Percentiles rank a stretch among this genome's conserved stretches.
These are phyloP conservation scores for Mallotus nudiflorus DNA, from an alignment of 345 rosid genomes.

Conservation along the genomic window DNA sequence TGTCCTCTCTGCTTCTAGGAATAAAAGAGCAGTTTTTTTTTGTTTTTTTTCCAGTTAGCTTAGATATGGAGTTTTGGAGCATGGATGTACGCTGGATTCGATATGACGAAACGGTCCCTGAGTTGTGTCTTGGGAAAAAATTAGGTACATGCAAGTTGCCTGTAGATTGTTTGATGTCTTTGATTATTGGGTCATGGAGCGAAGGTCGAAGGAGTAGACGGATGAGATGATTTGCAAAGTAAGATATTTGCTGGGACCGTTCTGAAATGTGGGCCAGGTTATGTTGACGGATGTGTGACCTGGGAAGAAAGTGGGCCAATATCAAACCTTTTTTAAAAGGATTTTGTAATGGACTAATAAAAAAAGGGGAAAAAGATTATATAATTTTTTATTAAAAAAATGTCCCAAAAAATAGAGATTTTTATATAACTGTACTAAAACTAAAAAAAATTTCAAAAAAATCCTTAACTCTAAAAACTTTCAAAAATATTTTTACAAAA, in stretches of 20 bases:
- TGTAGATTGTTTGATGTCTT: background rate
- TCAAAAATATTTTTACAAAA: too few species aligned
- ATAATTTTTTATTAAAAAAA: too few species aligned
- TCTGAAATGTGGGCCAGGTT: background rate
- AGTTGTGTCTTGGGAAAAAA: background rate
- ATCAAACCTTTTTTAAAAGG: background rate
- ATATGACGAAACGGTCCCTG: background rate
- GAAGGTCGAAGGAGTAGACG: background rate
- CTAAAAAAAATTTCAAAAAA: too few species aligned
- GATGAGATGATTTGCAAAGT: background rate
- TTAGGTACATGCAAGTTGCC: background rate
- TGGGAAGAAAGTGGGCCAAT: background rate
- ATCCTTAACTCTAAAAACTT: too few species aligned
- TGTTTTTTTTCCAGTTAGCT: background rate
- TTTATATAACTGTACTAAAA: too few species aligned
- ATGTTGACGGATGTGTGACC: background rate
- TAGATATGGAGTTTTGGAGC: slow-evolving; percentile 17
- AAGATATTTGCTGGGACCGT: background rate
- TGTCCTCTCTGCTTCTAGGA: background rate
- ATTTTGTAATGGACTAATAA: too few species aligned
- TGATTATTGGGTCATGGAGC: background rate
- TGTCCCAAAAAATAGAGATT: too few species aligned
- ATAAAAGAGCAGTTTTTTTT: slow-evolving; percentile 1
- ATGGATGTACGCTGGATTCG: slow-evolving; percentile 1
- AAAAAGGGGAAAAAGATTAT: too few species aligned